These are phyloP conservation scores for Rickenella mellea DNA, from an alignment of 768 basidiomycete species.

Conservation along the genomic window DNA sequence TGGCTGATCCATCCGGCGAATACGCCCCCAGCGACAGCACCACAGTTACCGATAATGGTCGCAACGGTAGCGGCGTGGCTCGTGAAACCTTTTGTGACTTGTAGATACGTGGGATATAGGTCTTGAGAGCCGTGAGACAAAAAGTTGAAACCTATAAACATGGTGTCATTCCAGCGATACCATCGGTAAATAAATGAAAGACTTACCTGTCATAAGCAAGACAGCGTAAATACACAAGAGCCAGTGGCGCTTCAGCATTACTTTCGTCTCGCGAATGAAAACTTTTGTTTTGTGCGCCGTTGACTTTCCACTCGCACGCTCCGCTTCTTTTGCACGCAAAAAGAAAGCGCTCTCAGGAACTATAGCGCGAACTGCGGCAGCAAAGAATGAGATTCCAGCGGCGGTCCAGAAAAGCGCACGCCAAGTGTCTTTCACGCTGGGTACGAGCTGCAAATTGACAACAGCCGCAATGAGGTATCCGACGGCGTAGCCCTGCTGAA, in stretches of 20 bases:
- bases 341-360: constrained; percentile 79
- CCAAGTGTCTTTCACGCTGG: constrained; percentile 36
- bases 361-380: constrained; percentile 52
- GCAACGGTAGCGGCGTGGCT: constrained; percentile 54
- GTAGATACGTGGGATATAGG: constrained; percentile 73
- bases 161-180: constrained; percentile 5
- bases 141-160: constrained; percentile 60
- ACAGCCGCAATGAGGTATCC: constrained; percentile 82
- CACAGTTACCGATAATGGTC: constrained; percentile 76
- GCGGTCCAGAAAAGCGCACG: constrained; percentile 76
- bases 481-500: constrained; percentile 85
- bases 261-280: constrained; percentile 64
- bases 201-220: constrained; percentile 59
- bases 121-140: constrained; percentile 71
- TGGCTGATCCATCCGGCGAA: constrained; percentile 69
- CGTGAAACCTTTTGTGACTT: constrained; percentile 51
- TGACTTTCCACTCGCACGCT: constrained; percentile 28
- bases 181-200: not conserved
- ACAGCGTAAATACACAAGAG: constrained; percentile 74
- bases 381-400: constrained; percentile 56
- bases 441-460: constrained; percentile 62
- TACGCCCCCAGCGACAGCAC: constrained; percentile 45
- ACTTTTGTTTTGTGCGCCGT: constrained; percentile 47
- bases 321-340: constrained; percentile 49
- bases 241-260: constrained; percentile 82